A percentile compares a stretch with the other conserved stretches of the same genome.
phyloP scores from a whole-genome alignment of 306 rosid genomes.

The Gastrolobium villosum region DNA sequence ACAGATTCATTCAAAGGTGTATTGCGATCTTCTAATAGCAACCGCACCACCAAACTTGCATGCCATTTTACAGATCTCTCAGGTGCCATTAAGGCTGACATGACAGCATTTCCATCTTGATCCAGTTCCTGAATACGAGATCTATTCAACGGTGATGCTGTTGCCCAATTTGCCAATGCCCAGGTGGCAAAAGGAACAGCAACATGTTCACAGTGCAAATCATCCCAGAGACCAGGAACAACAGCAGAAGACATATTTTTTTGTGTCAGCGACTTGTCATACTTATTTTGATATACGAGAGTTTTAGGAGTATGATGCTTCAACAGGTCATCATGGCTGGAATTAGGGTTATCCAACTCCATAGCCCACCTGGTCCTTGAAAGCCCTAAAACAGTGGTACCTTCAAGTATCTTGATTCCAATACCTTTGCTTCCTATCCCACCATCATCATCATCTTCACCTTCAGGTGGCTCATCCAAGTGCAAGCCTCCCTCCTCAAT shows the following conservation, averaged over 20 bases:
- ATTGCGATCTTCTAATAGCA: slow-evolving; percentile 79
- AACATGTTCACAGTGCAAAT: slow-evolving; percentile 92
- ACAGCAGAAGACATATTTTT: slow-evolving; percentile 66
- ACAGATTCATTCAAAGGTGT: slow-evolving; percentile 79
- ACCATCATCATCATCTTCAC: slow-evolving; percentile 67
- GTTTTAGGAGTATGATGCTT: slow-evolving; percentile 44
- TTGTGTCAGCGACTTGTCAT: slow-evolving; percentile 51
- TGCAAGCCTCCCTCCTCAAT: slow-evolving; percentile 89
- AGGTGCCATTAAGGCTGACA: slow-evolving; percentile 92
- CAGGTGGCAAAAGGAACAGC: slow-evolving; percentile 99
- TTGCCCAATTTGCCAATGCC: slow-evolving; percentile 98
- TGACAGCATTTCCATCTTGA: slow-evolving; percentile 87
- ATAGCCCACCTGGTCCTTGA: slow-evolving; percentile 60
- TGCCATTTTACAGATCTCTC: slow-evolving; percentile 99
- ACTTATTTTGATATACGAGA: slow-evolving; percentile 56
- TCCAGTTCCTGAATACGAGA: slow-evolving; percentile 82
- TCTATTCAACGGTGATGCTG: slow-evolving; percentile 77
- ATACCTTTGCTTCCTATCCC: slow-evolving; percentile 77
- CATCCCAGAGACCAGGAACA: slow-evolving; percentile 99
- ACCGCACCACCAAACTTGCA: slow-evolving; percentile 83
- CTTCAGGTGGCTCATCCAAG: slow-evolving; percentile 73
- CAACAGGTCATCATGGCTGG: slow-evolving; percentile 47
- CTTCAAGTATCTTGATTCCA: slow-evolving; percentile 90
- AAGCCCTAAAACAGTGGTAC: slow-evolving; percentile 80
- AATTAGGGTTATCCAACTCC: slow-evolving; percentile 59